These are phyloP conservation scores for Rhizopogon vulgaris DNA, from an alignment of 768 basidiomycete species.

Conservation along the genomic window DNA sequence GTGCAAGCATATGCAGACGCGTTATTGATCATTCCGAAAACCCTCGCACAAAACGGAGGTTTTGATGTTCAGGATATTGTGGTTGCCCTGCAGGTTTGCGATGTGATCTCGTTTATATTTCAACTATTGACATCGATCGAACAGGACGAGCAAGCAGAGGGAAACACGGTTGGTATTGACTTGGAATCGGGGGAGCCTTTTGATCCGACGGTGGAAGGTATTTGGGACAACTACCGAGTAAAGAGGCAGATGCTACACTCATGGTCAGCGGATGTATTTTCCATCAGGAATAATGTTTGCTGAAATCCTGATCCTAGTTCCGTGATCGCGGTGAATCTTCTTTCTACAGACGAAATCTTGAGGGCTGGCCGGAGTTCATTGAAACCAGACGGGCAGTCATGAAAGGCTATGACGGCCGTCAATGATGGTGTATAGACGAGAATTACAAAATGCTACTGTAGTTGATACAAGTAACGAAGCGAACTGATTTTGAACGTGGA, in stretches of 20 bases:
- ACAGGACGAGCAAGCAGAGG: constrained; percentile 91
- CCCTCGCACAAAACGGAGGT: constrained; percentile 91
- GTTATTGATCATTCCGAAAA: constrained; percentile 91
- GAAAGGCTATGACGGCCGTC: constrained; percentile 13
- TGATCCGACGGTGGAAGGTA: constrained; percentile 91
- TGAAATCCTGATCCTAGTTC: constrained; percentile 45
- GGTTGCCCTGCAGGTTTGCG: constrained; percentile 76
- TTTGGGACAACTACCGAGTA: constrained; percentile 99
- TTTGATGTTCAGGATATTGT: constrained; percentile 96
- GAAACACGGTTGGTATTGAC: constrained; percentile 89
- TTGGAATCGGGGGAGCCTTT: constrained; percentile 92
- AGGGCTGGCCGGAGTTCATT: constrained; percentile 83
- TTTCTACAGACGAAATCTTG: constrained; percentile 95
- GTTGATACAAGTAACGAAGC: not conserved
- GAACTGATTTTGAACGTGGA: not conserved
- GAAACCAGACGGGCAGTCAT: constrained; percentile 70
- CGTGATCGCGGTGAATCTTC: constrained; percentile 90
- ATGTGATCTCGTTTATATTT: constrained; percentile 8
- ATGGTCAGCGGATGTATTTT: constrained; percentile 49
- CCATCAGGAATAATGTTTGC: constrained; percentile 14
- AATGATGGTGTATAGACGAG: not conserved
- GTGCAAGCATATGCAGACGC: constrained; percentile 97
- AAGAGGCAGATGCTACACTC: constrained; percentile 99
- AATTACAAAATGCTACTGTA: constrained; percentile 3
- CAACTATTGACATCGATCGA: constrained; percentile 6